Percentiles rank a stretch among this genome's conserved stretches.
These are phyloP conservation scores for Capronia americana DNA, from an alignment of 2,329 filamentous ascomycete genomes.

Conservation along the genomic window DNA sequence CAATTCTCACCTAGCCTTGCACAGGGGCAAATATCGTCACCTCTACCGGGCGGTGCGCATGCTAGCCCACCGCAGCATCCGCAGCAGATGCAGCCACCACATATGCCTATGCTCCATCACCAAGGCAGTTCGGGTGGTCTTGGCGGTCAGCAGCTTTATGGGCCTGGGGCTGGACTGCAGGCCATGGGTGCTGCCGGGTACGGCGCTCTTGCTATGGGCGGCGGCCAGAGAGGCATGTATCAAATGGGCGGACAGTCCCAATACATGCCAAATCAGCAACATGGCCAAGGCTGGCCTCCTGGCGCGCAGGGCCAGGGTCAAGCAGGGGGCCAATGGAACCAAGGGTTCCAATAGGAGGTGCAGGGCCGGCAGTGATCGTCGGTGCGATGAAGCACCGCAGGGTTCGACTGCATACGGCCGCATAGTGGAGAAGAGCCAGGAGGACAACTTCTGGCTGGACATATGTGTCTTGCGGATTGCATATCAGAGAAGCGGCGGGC, in stretches of 20 bases:
- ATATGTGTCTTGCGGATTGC: not conserved
- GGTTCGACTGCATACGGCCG: not conserved
- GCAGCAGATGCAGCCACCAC: constrained; percentile 40
- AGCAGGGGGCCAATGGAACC: constrained; percentile 35
- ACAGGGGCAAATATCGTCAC: constrained; percentile 40
- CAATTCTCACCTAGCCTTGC: constrained; percentile 37
- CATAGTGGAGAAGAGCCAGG: not conserved
- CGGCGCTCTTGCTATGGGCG: constrained; percentile 33
- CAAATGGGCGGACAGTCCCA: constrained; percentile 34
- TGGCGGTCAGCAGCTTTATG: constrained; percentile 37
- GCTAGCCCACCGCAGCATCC: constrained; percentile 37
- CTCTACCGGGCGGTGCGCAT: constrained; percentile 34
- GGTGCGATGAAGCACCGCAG: not conserved
- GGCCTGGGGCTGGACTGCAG: constrained; percentile 39
- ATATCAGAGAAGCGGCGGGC: not conserved
- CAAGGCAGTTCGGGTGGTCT: constrained; percentile 33
- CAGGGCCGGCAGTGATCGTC: not conserved
- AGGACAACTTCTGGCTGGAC: not conserved
- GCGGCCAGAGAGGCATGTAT: constrained; percentile 34
- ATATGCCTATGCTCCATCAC: constrained; percentile 39
- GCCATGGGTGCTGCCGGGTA: constrained; percentile 39
- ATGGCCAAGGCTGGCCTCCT: constrained; percentile 36
- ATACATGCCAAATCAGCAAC: constrained; percentile 38
- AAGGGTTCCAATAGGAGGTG: constrained; percentile 30
- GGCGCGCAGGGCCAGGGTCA: constrained; percentile 33